Conservation (phyloP, 495 filamentous ascomycete genomes). For the Talaromyces liani region DNA sequence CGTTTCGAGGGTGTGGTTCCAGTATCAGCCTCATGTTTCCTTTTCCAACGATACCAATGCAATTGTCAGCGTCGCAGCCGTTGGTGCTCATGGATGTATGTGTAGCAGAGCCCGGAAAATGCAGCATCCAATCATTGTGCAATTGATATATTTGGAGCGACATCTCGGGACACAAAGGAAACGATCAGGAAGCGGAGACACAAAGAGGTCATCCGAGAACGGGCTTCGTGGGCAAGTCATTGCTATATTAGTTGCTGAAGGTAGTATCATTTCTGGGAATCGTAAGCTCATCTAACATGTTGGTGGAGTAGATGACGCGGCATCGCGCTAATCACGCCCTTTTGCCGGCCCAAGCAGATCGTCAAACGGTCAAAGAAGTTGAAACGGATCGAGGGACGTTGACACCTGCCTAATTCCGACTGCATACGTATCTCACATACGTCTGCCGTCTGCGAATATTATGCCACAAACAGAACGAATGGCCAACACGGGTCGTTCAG, state of each 20-base stretch:
- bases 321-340: neutral
- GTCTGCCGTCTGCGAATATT: neutral
- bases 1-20: neutral
- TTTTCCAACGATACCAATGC: neutral
- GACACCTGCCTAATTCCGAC: neutral
- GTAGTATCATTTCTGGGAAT: neutral
- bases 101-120: neutral
- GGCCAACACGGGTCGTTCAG: neutral
- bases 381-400: neutral
- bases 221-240: neutral
- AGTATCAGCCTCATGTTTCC: neutral
- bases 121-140: too few species aligned
- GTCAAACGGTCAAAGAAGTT: neutral
- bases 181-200: neutral
- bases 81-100: neutral
- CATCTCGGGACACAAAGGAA: neutral
- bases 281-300: neutral
- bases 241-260: neutral
- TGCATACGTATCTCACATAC: neutral
- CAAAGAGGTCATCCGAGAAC: neutral
- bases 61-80: neutral
- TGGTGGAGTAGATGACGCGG: neutral
- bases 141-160: neutral
- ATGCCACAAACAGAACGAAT: neutral
- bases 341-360: neutral